A percentile compares a stretch with the other conserved stretches of the same genome.
Evolutionary conservation across 495 filamentous ascomycete species (phyloP).

Genomic region (Wilcoxina mikolae): DNA sequence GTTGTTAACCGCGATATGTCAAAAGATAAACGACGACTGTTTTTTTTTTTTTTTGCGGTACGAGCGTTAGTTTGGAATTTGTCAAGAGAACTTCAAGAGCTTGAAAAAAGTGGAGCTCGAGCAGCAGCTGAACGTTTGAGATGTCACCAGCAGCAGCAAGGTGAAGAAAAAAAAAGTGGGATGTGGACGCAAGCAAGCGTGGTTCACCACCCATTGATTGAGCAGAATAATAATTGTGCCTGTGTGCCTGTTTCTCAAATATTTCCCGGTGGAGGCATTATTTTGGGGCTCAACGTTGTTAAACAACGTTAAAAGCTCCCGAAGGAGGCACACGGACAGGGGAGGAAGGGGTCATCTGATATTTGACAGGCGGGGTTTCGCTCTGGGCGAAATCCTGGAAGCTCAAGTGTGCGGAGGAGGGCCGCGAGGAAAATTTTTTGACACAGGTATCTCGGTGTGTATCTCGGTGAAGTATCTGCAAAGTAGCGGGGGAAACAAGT

Average conservation of each 20-base stretch:
- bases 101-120: neutral
- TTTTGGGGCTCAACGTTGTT: neutral
- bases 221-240: neutral
- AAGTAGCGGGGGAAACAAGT: no score
- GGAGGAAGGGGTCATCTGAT: neutral
- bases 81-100: neutral
- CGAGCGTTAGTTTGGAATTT: neutral
- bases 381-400: no score
- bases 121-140: neutral
- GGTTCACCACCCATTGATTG: neutral
- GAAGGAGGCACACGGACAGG: neutral
- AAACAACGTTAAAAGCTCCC: slow-evolving; percentile 2
- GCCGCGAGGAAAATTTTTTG: no score
- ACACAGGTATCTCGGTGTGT: no score
- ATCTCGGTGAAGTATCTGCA: no score
- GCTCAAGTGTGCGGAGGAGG: no score
- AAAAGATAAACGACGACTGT: no score
- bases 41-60: no score
- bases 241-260: neutral
- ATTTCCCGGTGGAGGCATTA: neutral
- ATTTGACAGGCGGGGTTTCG: neutral
- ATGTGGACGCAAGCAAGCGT: neutral
- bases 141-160: no score
- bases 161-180: no score
- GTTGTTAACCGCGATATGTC: no score